Base-by-base conservation (phyloP, 106 monocot species). In the Dendrobium chrysotoxum region DNA sequence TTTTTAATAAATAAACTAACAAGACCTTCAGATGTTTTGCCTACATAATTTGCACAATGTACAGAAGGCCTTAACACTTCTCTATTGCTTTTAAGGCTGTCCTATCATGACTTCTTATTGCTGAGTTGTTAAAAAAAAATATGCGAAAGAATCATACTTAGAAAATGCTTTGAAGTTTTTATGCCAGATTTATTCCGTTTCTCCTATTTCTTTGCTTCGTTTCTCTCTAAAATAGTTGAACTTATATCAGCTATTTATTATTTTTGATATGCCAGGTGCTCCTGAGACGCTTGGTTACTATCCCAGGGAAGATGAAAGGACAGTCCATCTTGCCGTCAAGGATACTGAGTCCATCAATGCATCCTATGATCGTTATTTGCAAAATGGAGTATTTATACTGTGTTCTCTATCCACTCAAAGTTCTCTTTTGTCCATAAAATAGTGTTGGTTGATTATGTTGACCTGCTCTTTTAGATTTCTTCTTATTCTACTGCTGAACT, bases 291-390 rank as follows among this genome's bases (percentile, higher is more conserved):
- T 80, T 85, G 88, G 83, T 26, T 90, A 93, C 81, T 81, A 85
- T 45, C 80, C 88, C 45, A 91, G 86, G 70, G 92, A 88, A 11
- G 93, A 93, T 31, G 90, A 88, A 23, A 82, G 88, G 75, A 20
- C 71, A 10, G 83, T 64, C 26, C 85, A 79, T 68, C 57, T 38
- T 79, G 50, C 82, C 41, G 38, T 86, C 10, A 90, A 86, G 82
- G 94, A 94, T 75, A 87, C 82, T 21, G 90, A 94, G 41, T 78
- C 94, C 6, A 83, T 96, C 73, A 87, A 83, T 75, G 96, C 94
- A 45, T 94, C 96, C 15, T 96, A 96, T 82, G 96, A 96, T 75
- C 96, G 83, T 78, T 96, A 92, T 81, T 79, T 96, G 25, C 87
- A 85, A 9, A 94, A 89, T 86, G 92, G 90, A 87, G 96, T 96